Conservation (phyloP, 495 filamentous ascomycete genomes). For the Aspergillus campestris region DNA sequence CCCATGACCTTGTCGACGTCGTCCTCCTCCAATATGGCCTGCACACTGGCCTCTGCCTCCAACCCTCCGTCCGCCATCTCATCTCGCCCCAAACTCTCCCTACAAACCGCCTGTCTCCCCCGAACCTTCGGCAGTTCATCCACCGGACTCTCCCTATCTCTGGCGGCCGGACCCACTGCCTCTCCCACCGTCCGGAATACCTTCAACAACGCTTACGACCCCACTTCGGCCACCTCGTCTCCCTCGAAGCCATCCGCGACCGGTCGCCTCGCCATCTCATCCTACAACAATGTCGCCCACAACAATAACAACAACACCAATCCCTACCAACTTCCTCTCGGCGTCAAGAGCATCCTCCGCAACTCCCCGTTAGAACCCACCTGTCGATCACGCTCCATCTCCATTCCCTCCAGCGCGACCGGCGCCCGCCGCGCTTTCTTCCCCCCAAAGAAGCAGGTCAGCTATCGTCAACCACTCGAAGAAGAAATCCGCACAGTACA, state of each 20-base stretch:
- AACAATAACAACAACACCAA: constrained; percentile 19
- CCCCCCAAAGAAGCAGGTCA: constrained; percentile 49
- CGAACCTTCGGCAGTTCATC: constrained; percentile 45
- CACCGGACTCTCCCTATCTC: constrained; percentile 47
- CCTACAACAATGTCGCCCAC: constrained; percentile 19
- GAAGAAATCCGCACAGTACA: constrained; percentile 46
- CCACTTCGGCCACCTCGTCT: constrained; percentile 46
- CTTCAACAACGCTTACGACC: constrained; percentile 69
- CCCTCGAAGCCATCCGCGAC: constrained; percentile 18
- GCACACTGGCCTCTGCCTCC: constrained; percentile 25
- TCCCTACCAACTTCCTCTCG: constrained; percentile 59
- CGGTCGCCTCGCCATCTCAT: constrained; percentile 16
- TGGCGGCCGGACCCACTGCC: constrained; percentile 50
- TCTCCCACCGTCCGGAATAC: constrained; percentile 80
- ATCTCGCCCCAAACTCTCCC: constrained; percentile 67
- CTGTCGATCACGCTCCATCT: constrained; percentile 28
- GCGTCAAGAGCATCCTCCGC: constrained; percentile 64
- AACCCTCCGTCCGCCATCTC: constrained; percentile 27
- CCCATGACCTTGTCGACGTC: constrained; percentile 14
- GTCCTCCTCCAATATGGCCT: constrained; percentile 21
- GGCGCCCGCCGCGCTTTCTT: constrained; percentile 42
- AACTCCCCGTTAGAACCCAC: constrained; percentile 54
- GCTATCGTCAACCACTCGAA: constrained; percentile 43
- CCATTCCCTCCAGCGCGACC: constrained; percentile 29
- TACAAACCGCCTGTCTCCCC: constrained; percentile 57